Evolutionary conservation across 805 yeast species (phyloP).

Genomic region (Metschnikowia cerradonensis): DNA sequence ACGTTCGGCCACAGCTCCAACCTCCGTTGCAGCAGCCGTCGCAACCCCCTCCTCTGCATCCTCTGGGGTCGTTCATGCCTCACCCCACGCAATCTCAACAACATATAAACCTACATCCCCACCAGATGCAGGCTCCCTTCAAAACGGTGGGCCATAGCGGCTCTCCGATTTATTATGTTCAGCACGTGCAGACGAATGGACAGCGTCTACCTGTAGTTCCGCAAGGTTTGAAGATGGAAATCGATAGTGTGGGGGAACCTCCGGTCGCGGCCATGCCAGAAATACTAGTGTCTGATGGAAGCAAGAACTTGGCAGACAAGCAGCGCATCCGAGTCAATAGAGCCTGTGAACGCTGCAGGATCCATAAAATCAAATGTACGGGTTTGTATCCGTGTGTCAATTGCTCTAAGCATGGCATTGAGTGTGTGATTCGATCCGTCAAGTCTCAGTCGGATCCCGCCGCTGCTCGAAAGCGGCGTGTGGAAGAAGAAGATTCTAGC

Average conservation of each 20-base stretch:
- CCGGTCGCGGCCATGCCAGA: neutral
- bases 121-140: neutral
- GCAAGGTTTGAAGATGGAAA: neutral
- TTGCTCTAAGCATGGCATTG: constrained; percentile 37
- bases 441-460: neutral
- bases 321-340: constrained; percentile 41
- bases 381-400: constrained; percentile 49
- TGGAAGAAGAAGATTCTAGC: neutral
- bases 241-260: neutral
- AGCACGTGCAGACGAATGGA: neutral
- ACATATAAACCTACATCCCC: neutral
- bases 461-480: neutral
- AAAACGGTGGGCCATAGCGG: neutral
- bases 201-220: neutral
- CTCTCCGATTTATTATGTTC: neutral
- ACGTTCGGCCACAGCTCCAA: constrained; percentile 1
- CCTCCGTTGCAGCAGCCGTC: neutral
- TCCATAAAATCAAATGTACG: constrained; percentile 55
- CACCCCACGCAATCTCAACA: neutral
- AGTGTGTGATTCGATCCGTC: constrained; percentile 25
- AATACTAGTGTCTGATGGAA: neutral
- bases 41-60: neutral
- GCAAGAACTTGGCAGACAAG: neutral
- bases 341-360: constrained; percentile 56
- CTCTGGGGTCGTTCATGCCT: neutral